Base-by-base conservation (phyloP, 2,329 filamentous ascomycete species). In the Claviceps capensis region DNA sequence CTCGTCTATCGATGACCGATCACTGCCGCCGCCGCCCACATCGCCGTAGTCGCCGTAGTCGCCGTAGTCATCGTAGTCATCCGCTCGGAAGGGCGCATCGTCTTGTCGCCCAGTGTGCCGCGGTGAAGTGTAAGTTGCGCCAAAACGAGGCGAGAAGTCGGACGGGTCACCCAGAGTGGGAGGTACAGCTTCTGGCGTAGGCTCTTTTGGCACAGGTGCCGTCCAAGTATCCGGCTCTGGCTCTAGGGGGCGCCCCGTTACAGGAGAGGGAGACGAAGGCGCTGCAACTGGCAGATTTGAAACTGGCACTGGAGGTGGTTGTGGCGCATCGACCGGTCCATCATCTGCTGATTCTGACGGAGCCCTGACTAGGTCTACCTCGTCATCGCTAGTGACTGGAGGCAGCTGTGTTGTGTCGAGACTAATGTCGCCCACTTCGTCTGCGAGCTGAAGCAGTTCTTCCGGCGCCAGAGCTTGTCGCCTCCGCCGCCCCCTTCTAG, bases 201-300 rank as follows among this genome's bases (percentile, higher is more conserved):
- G 59, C 36, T 70, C 62, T 42, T 72, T 63, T 1, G 67, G 68
- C 40, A 71, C 45, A 6, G 68, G 69, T 30, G 66, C 65, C 59
- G 75, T 69, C 72, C 72, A 75, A 19, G 74, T 68, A 57, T 75
- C 72, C 0, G 70, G 70, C 38, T 70, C 63, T 23, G 61, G 51
- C 23, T 61, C 62, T 30, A 23, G 38, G 4, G 30, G 17, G 5
- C 50, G 55, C 3, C 55, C 55, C 14, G 51, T 49, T 11, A 50
- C 50, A 2, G 49, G 49, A 8, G 54, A 48, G n/a, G 52, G 52
- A 30, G 42, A 53, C 40, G 52, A 47, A 13, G 53, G 53, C 34
- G 47, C 50, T 3, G 50, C 48, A 17, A 42, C 4, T n/a, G 50
- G 26, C 3, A 9, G 30, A 34, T 34, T 11, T 19, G 30, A 8